These are phyloP conservation scores for Raphanus hybrid DNA, from an alignment of 441 rosid species.

Conservation along the genomic window DNA sequence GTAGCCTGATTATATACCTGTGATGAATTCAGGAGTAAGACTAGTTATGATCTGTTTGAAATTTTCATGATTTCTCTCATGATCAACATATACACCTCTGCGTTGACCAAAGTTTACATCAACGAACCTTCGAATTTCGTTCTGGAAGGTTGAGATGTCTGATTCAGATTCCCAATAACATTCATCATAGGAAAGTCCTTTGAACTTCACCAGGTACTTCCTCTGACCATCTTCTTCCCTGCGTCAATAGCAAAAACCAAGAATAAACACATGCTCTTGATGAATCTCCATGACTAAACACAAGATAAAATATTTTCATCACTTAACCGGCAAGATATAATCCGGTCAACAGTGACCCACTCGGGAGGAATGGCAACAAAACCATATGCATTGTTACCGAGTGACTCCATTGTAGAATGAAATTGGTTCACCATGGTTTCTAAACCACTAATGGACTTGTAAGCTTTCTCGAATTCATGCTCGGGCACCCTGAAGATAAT, in stretches of 20 bases:
- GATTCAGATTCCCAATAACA: conserved; percentile 92
- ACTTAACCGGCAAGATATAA: conserved; percentile 77
- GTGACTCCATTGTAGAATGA: conserved; percentile 55
- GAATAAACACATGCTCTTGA: conserved; percentile 14
- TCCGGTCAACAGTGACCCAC: conserved; percentile 90
- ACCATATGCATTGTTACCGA: conserved; percentile 61
- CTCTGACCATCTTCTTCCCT: conserved; percentile 69
- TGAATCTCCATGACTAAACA: conserved; percentile 19
- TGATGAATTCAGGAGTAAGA: conserved; percentile 80
- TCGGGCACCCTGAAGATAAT: conserved; percentile 73
- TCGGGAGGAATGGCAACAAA: conserved; percentile 80
- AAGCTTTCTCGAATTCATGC: conserved; percentile 79
- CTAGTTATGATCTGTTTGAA: conserved; percentile 59
- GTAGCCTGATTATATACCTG: conserved; percentile 52
- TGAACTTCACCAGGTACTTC: conserved; percentile 89
- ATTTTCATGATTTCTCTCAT: conserved; percentile 56
- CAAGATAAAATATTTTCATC: conserved; percentile 26
- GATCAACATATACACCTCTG: conserved; percentile 55
- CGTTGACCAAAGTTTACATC: conserved; percentile 61
- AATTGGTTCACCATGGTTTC: conserved; percentile 74
- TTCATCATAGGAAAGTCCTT: conserved; percentile 83
- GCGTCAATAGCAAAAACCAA: conserved; percentile 42
- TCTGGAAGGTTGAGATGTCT: conserved; percentile 78
- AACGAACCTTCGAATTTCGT: conserved; percentile 74
- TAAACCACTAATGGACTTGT: conserved; percentile 64